These are phyloP conservation scores for Prunus salicina DNA, from an alignment of 306 rosid species.

Conservation along the genomic window DNA sequence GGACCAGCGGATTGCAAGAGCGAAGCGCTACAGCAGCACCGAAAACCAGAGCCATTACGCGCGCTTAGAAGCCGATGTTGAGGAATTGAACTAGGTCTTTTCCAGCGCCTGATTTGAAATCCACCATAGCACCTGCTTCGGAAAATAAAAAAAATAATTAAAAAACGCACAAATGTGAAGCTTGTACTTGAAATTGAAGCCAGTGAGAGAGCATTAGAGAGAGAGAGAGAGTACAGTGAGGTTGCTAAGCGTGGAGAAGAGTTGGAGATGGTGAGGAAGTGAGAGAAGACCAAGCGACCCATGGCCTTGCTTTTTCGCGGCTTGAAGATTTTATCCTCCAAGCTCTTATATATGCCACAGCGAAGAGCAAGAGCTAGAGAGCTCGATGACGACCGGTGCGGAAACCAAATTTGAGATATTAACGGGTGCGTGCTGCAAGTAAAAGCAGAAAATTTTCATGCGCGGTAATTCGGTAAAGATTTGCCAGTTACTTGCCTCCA, in stretches of 20 bases:
- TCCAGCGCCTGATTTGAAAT: conserved; percentile 23
- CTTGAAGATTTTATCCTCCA: not conserved
- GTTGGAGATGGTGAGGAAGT: conserved; percentile 42
- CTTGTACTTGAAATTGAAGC: not conserved
- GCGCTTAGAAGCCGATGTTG: conserved; percentile 26
- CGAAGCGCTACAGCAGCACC: conserved; percentile 48
- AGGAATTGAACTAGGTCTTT: conserved; percentile 15
- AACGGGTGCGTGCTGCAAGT: not conserved
- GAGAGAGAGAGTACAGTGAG: conserved; percentile 35
- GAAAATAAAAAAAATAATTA: conserved; percentile 7
- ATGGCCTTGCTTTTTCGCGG: conserved; percentile 24
- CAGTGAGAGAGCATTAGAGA: not conserved
- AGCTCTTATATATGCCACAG: not conserved
- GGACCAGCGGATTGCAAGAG: conserved; percentile 29
- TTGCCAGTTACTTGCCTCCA: too few relatives aligned
- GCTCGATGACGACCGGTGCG: not conserved
- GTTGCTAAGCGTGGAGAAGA: conserved; percentile 38
- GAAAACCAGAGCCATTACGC: conserved; percentile 19
- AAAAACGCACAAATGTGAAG: not conserved
- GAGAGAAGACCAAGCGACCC: conserved; percentile 51
- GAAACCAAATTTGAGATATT: not conserved
- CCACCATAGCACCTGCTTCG: conserved; percentile 42
- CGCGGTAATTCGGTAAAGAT: too few relatives aligned
- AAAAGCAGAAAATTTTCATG: too few relatives aligned
- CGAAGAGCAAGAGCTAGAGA: not conserved